Evolutionary conservation across 805 yeast genomes (phyloP).

Genomic region (Debaryomyces castellii): DNA sequence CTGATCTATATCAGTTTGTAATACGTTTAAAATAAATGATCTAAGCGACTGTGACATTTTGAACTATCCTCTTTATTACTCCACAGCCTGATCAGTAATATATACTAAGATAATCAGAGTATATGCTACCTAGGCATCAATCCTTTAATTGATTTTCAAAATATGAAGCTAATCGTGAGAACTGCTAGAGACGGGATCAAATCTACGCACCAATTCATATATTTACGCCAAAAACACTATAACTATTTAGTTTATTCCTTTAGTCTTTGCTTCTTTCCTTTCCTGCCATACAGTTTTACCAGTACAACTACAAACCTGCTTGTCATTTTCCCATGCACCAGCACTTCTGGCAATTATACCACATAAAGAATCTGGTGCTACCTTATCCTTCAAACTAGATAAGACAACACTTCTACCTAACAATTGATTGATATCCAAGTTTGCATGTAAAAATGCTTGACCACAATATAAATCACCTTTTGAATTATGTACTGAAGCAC

Average conservation of each 20-base stretch:
- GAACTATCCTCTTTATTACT: not conserved
- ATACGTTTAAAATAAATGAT: slow-evolving; percentile 12
- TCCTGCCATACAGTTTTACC: slow-evolving; percentile 98
- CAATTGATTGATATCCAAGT: slow-evolving; percentile 53
- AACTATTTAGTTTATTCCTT: slow-evolving; percentile 38
- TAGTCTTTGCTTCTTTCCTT: slow-evolving; percentile 66
- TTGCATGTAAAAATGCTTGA: slow-evolving; percentile 39
- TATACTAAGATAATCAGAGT: too few species aligned
- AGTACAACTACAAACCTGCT: slow-evolving; percentile 88
- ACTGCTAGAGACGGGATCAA: not conserved
- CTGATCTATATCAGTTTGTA: slow-evolving; percentile 24
- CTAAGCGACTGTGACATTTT: slow-evolving; percentile 2
- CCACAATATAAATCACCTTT: slow-evolving; percentile 26
- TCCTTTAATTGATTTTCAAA: not conserved
- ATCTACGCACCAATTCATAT: not conserved
- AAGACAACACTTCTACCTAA: slow-evolving; percentile 70
- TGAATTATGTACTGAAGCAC: slow-evolving; percentile 24
- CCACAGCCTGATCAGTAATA: not conserved
- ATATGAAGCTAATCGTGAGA: not conserved
- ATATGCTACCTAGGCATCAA: too few species aligned
- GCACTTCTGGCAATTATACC: slow-evolving; percentile 97
- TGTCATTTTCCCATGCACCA: slow-evolving; percentile 95
- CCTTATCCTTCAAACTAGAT: slow-evolving; percentile 37
- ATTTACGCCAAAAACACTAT: not conserved
- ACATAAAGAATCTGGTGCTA: slow-evolving; percentile 49